Evolutionary conservation across 306 rosid genomes (phyloP), one percentile per base, ranked within the genome.

Genomic region (Glycine latifolia): DNA sequence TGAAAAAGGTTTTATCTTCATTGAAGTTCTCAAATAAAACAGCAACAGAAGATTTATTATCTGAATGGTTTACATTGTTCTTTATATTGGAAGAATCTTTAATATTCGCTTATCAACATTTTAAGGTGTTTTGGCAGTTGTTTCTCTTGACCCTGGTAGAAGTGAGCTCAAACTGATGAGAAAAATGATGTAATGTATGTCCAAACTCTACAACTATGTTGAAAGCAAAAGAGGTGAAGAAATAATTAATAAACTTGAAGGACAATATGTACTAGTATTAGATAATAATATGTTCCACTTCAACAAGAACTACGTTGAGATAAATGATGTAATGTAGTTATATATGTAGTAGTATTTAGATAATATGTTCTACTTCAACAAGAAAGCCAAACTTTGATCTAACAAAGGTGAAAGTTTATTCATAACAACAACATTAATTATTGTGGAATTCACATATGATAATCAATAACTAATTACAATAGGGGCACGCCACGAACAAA

Each of bases 401-500:
- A 41, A 60, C 11, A 14, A 46, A 67, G 50, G 10, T 63, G 55
- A 46, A 83, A 33, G 65, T 58, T 78, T 78, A 60, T 72, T 84
- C n/a, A 48, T 74, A 65, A 31, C 5, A 16, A 37, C 41, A 55
- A 26, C 61, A 15, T 65, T 10, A 33, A 58, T 87, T 77, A 65
- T 77, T 20, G 65, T 17, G 63, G 49, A 10, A 10, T 82, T 80
- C 54, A 70, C 73, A 83, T 78, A 71, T 58, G 83, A 55, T 66
- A 71, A 79, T 49, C 85, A 72, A 70, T 79, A 67, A 69, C 63
- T 85, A 48, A 76, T 72, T 49, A 75, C 78, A 75, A 72, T 2
- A 78, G 31, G 16, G 17, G 49, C 47, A 82, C 13, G 43, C 44
- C 47, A 82, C 8, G 43, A 72, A 71, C 10, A 80, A 72, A 39